Evolutionary conservation across 2,329 filamentous ascomycete genomes (phyloP).

Genomic region (Aspergillus viridinutans): DNA sequence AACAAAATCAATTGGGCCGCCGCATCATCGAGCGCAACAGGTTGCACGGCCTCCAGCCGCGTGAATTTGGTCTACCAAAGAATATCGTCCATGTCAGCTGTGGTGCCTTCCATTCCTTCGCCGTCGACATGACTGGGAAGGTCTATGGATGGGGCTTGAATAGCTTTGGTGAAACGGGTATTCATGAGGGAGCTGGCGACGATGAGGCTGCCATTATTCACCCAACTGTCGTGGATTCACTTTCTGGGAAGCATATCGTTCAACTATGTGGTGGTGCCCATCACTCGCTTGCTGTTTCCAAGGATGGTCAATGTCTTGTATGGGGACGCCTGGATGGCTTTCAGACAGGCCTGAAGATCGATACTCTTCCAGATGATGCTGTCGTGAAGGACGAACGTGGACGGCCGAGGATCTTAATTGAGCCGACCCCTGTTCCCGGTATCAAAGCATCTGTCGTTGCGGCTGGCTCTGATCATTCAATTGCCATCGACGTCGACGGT

Average conservation of each 20-base stretch:
- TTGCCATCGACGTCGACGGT: constrained; percentile 65
- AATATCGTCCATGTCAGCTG: constrained; percentile 60
- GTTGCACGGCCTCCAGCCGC: constrained; percentile 52
- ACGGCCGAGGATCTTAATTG: constrained; percentile 66
- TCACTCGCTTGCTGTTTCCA: constrained; percentile 62
- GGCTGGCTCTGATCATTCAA: constrained; percentile 67
- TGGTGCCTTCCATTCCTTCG: constrained; percentile 79
- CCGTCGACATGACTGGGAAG: constrained; percentile 61
- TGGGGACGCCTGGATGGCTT: constrained; percentile 60
- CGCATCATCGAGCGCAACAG: constrained; percentile 58
- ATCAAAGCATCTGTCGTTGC: constrained; percentile 56
- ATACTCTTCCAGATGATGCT: constrained; percentile 54
- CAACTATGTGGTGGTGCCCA: constrained; percentile 70
- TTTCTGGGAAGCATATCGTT: constrained; percentile 61
- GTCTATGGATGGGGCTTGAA: constrained; percentile 84
- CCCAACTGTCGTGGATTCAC: constrained; percentile 62
- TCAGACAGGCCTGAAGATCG: constrained; percentile 58
- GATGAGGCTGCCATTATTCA: constrained; percentile 69
- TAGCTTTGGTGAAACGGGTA: constrained; percentile 77
- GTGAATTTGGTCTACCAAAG: constrained; percentile 55
- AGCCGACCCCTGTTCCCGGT: constrained; percentile 59
- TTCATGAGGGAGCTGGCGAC: constrained; percentile 59
- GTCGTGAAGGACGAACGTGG: constrained; percentile 61
- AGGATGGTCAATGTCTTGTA: constrained; percentile 52
- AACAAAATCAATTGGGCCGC: constrained; percentile 66